phyloP scores from a whole-genome alignment of 1,284 basidiomycete genomes.

The Takashimella koratensis region DNA sequence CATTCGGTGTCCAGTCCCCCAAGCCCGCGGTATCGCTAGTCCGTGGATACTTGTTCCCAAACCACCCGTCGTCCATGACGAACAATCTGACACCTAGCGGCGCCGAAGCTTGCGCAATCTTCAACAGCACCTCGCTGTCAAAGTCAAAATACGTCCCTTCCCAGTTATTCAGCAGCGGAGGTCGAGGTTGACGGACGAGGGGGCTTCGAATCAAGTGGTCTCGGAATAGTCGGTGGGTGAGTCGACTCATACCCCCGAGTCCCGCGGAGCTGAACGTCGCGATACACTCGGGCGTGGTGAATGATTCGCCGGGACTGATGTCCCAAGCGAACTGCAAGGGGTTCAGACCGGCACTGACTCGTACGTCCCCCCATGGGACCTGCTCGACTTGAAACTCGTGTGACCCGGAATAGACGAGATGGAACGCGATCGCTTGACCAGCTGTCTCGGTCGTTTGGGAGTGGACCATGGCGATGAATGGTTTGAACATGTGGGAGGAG shows the following conservation, averaged over 20 bases:
- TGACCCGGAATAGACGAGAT: constrained; percentile 30
- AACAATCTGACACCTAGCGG: constrained; percentile 31
- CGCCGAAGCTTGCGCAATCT: constrained; percentile 22
- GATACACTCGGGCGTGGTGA: constrained; percentile 34
- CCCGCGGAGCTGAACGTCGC: constrained; percentile 20
- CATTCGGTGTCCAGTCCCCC: constrained; percentile 36
- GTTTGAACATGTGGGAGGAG: constrained; percentile 34
- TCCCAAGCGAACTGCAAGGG: constrained; percentile 29
- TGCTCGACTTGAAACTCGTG: constrained; percentile 23
- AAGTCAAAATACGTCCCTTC: constrained; percentile 38
- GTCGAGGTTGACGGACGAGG: constrained; percentile 19
- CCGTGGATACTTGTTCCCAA: constrained; percentile 32
- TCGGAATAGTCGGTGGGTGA: constrained; percentile 26
- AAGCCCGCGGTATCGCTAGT: constrained; percentile 23
- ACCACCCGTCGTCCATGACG: constrained; percentile 44
- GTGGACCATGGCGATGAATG: constrained; percentile 26
- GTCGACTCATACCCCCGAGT: constrained; percentile 27
- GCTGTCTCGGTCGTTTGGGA: constrained; percentile 19
- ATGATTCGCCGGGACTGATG: constrained; percentile 19
- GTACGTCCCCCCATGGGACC: constrained; percentile 12
- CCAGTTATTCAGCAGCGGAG: constrained; percentile 37
- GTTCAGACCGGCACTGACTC: constrained; percentile 28
- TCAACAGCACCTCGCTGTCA: constrained; percentile 17
- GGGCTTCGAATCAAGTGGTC: constrained; percentile 20
- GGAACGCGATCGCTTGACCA: constrained; percentile 27